These are phyloP conservation scores for Vicia villosa DNA, from an alignment of 306 rosid genomes.

Conservation along the genomic window DNA sequence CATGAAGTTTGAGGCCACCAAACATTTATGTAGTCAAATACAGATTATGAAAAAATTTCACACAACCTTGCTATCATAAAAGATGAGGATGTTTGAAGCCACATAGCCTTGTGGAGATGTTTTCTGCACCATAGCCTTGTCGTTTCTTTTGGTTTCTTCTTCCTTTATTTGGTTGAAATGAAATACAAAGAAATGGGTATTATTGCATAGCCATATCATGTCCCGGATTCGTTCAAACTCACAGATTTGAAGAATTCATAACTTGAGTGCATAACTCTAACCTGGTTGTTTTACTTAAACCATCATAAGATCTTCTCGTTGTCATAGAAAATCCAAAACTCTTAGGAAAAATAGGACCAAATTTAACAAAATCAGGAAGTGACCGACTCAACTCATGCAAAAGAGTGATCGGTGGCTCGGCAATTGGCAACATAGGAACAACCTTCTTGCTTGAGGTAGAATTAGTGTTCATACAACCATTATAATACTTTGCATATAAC, in stretches of 20 bases:
- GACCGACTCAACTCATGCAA: slow-evolving; percentile 83
- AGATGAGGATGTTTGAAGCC: no score
- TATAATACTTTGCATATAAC: slow-evolving; percentile 80
- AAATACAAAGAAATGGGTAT: neutral
- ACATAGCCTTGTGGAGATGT: no score
- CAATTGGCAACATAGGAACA: slow-evolving; percentile 86
- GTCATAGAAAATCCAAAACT: no score
- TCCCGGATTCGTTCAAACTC: neutral
- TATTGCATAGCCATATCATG: neutral
- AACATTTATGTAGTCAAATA: no score
- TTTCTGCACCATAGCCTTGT: no score
- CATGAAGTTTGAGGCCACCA: no score
- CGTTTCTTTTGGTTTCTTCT: no score
- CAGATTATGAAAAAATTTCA: no score
- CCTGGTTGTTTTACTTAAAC: no score
- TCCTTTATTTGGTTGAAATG: no score
- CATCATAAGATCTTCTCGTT: no score
- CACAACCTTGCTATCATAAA: no score
- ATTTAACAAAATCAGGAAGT: slow-evolving; percentile 84
- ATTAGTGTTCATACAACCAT: slow-evolving; percentile 68
- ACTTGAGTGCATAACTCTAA: slow-evolving; percentile 38
- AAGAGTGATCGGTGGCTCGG: slow-evolving; percentile 96
- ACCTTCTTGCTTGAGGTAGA: slow-evolving; percentile 63
- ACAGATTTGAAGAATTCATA: slow-evolving; percentile 26
- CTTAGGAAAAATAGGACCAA: slow-evolving; percentile 92